Base-by-base conservation (phyloP, 805 yeast species). In the Scheffersomyces amazonensis region DNA sequence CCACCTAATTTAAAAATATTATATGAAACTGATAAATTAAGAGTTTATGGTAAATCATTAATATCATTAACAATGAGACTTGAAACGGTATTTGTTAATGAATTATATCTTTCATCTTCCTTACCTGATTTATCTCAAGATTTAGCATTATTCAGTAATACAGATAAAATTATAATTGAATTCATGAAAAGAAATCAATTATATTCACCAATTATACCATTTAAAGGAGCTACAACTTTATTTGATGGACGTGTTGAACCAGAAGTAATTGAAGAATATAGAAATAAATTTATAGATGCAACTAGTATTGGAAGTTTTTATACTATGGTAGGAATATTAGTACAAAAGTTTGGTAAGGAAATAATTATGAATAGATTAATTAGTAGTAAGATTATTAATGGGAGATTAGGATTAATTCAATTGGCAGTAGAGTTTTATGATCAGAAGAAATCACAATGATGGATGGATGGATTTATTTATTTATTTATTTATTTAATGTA, bases 241-340 rank as follows among this genome's bases (percentile, higher is more conserved):
- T 60, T 54, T 2, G 6, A 16, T 7, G 9, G 23, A 20, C 10
- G 10, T 40, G 22, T 37, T 41, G 25, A 35, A 17, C 28, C 6
- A 13, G 46, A 48, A 10, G 39, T 32, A 23, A 33, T 12, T 17
- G 16, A 11, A 11, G 31, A 24, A 34, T 19, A 31, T 10, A 21
- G 11, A n/a, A 24, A 19, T 8, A 42, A 19, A 19, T 55, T 58
- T 5, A 43, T 37, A 17, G 55, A 54, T 18, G 39, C 43, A 13
- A 50, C 69, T 1, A 40, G 53, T n/a, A 48, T 66, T 12, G 70
- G 66, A 2, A 57, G 68, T 34, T 69, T 69, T 36, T 60, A 60
- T 44, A 57, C 69, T 7, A 46, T 69, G 59, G 43, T 67, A 5
- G 75, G 75, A 1, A 23, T 69, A 12, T 34, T 66, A 15, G 45